Base-by-base conservation (phyloP, 1,139 yeast genomes). In the Tardiomyces blankii region DNA sequence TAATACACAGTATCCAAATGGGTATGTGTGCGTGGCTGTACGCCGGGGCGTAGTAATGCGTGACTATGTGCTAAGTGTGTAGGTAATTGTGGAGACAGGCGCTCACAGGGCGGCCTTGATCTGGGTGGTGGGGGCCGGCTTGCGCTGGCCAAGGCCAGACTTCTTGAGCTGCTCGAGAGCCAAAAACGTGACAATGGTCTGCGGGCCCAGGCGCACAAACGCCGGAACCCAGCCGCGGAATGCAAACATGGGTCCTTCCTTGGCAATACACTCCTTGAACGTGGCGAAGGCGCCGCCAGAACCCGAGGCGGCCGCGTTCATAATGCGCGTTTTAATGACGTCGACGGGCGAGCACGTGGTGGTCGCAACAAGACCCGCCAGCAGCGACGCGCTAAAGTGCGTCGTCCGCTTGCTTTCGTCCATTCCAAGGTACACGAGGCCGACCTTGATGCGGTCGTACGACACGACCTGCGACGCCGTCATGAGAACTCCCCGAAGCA, bases 291-390 rank as follows among this genome's bases (percentile, higher is more conserved):
- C 82, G 41, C 76, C 70, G 18, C 68, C 66, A 8, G 65, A 59
- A 27, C 49, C 48, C 21, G 38, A 41, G n/a, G 65, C 49, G 13
- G 75, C 75, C 55, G 62, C 51, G 52, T 83, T 82, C 95, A 87
- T 87, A 49, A 86, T 82, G 59, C 94, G 72, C 1, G 95, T 87
- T 65, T 86, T 87, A 44, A 87, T 82, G 9, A 87, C 96, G 63
- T 87, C 95, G 9, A 91, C 95, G 0, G 95, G 95, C 1, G 94
- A 83, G 62, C 95, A 87, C 18, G 85, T 83, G 0, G 95, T 87
- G 1, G 95, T 86, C 4, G 95, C 95, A 11, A 85, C 88, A 38
- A 86, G 68, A 12, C 95, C 95, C 0, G 95, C 94, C 51, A 82
- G 61, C 49, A 85, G 68, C 2, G 89, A 80, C 0, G 94, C 85